Evolutionary conservation across 208 protist genomes (phyloP).

Genomic region (Crithidia brevicula): DNA sequence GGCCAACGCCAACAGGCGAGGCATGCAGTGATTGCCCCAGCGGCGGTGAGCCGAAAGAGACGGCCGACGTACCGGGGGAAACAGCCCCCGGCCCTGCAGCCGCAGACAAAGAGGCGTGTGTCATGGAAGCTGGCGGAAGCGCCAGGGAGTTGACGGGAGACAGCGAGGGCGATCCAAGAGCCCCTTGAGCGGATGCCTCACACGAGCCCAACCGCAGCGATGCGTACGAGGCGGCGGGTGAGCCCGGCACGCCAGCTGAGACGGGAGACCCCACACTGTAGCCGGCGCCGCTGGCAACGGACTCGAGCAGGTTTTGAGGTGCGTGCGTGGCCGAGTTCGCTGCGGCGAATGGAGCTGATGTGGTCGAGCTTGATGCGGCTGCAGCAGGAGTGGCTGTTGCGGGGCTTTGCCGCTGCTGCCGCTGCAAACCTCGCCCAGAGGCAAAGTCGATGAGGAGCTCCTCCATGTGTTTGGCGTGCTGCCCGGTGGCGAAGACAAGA

Average conservation of each 20-base stretch:
- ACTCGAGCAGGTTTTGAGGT: background rate
- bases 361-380: background rate
- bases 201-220: constrained; percentile 4
- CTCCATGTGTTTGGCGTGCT: constrained; percentile 27
- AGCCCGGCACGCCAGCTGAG: constrained; percentile 1
- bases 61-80: background rate
- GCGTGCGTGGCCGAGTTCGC: background rate
- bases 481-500: constrained; percentile 31
- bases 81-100: too few relatives aligned
- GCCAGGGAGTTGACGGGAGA: background rate
- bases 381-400: background rate
- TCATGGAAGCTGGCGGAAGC: background rate
- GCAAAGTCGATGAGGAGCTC: constrained; percentile 23
- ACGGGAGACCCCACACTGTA: background rate
- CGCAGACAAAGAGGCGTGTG: background rate
- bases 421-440: constrained; percentile 9
- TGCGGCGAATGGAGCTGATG: too few relatives aligned
- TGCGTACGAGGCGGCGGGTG: constrained; percentile 3
- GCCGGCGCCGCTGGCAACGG: background rate
- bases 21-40: background rate
- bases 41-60: background rate
- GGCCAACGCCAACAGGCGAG: background rate
- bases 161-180: background rate
- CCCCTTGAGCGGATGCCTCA: background rate
- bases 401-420: background rate